Evolutionary conservation across 306 rosid species (phyloP).

Genomic region (Vigna trinervia): DNA sequence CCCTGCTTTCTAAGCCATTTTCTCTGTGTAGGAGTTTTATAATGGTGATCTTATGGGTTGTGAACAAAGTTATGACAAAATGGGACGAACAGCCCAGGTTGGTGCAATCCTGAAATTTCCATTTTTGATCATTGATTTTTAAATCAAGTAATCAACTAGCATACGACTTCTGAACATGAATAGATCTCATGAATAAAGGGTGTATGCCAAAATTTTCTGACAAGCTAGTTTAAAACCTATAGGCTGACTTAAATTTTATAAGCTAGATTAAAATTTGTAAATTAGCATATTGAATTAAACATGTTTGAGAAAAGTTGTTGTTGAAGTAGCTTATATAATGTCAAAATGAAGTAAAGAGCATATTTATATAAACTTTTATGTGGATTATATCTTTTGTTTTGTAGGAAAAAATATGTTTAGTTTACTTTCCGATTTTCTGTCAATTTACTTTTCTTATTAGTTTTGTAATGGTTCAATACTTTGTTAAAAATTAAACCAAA

Average conservation of each 20-base stretch:
- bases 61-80: conserved; percentile 78
- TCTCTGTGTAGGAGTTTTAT: conserved; percentile 68
- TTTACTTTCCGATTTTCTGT: neutral
- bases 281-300: neutral
- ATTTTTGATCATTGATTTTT: neutral
- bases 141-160: conserved; percentile 3
- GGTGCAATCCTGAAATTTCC: conserved; percentile 40
- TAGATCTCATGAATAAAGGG: neutral
- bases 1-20: conserved; percentile 38
- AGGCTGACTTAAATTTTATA: neutral
- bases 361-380: too few species aligned
- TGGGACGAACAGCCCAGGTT: conserved; percentile 97
- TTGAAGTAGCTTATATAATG: neutral
- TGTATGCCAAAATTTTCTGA: neutral
- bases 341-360: neutral
- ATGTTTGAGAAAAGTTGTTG: neutral
- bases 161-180: neutral
- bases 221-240: neutral
- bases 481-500: too few species aligned
- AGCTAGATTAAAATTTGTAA: neutral
- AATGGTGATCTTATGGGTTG: conserved; percentile 83
- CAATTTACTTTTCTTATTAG: neutral
- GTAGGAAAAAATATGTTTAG: neutral
- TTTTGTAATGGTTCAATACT: neutral
- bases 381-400: neutral